These are phyloP conservation scores for Cutaneotrichosporon sp. DNA, from an alignment of 1,284 basidiomycete species.

Conservation along the genomic window DNA sequence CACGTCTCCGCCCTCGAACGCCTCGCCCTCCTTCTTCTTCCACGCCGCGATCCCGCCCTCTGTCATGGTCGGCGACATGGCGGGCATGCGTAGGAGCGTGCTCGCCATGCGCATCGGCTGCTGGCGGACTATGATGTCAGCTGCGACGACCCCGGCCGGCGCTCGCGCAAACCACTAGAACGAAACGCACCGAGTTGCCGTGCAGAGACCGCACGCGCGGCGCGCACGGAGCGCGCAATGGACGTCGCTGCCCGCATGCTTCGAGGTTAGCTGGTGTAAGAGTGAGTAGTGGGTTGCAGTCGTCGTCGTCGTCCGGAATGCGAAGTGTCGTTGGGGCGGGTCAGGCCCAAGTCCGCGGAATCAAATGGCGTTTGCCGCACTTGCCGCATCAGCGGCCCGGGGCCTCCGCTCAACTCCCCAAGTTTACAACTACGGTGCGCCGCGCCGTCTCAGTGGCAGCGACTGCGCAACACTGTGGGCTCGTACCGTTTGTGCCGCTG, in stretches of 20 bases:
- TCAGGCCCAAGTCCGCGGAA: too few relatives aligned
- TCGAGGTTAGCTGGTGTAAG: background rate
- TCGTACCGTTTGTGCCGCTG: too few relatives aligned
- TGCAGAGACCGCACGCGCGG: background rate
- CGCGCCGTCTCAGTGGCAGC: too few relatives aligned
- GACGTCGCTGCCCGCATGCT: constrained; percentile 2
- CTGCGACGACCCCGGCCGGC: too few relatives aligned
- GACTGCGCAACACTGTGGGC: too few relatives aligned
- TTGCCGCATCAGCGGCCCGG: constrained; percentile 3
- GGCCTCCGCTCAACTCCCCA: background rate
- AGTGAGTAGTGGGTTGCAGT: too few relatives aligned
- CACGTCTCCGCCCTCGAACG: constrained; percentile 85
- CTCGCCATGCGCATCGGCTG: constrained; percentile 38
- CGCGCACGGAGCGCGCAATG: constrained; percentile 1
- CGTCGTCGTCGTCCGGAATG: too few relatives aligned
- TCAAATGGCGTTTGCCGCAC: constrained; percentile 2
- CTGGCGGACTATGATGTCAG: background rate
- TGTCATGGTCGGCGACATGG: constrained; percentile 99
- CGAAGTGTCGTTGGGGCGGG: background rate
- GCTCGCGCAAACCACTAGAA: too few relatives aligned
- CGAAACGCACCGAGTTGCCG: background rate
- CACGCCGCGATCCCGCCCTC: constrained; percentile 96
- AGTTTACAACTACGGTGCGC: too few relatives aligned
- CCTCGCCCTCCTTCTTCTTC: constrained; percentile 95
- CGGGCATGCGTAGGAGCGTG: constrained; percentile 81